Conservation (phyloP, 2,329 filamentous ascomycete species). For the Teratosphaeria destructans region DNA sequence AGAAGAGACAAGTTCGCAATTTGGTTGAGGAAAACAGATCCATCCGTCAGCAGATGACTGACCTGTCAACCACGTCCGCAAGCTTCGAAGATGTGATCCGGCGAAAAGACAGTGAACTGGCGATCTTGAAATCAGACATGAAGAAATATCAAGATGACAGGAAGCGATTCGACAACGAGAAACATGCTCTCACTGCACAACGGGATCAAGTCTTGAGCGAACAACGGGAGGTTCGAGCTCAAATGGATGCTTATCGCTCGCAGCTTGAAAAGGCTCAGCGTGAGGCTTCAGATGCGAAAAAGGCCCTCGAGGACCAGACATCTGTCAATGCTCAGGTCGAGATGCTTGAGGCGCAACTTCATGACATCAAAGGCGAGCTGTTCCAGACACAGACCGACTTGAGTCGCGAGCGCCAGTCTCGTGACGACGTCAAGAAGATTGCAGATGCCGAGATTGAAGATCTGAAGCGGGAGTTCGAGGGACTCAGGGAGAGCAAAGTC, state of each 20-base stretch:
- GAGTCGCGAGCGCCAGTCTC: slow-evolving; percentile 81
- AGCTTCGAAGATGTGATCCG: slow-evolving; percentile 91
- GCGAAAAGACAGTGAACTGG: slow-evolving; percentile 86
- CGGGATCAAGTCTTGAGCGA: slow-evolving; percentile 68
- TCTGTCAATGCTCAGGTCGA: slow-evolving; percentile 85
- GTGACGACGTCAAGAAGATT: slow-evolving; percentile 85
- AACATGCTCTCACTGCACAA: slow-evolving; percentile 56
- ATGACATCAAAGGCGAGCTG: slow-evolving; percentile 75
- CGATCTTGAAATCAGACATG: slow-evolving; percentile 73
- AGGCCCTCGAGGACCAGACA: slow-evolving; percentile 74
- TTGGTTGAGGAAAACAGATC: slow-evolving; percentile 70
- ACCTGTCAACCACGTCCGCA: slow-evolving; percentile 82
- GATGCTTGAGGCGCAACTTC: slow-evolving; percentile 76
- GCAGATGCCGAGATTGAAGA: slow-evolving; percentile 78
- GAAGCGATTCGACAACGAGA: slow-evolving; percentile 68
- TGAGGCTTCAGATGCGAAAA: slow-evolving; percentile 80
- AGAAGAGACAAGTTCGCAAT: slow-evolving; percentile 64
- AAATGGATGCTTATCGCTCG: slow-evolving; percentile 75
- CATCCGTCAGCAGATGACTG: slow-evolving; percentile 72
- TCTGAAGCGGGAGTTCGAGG: slow-evolving; percentile 74
- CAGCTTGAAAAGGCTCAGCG: slow-evolving; percentile 77
- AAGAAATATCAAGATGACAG: slow-evolving; percentile 75
- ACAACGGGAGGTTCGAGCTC: slow-evolving; percentile 75
- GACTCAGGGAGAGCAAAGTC: slow-evolving; percentile 87
- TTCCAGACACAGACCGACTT: slow-evolving; percentile 80